Conservation (phyloP, 2,329 filamentous ascomycete species). For the Sordariomycetes sp. region DNA sequence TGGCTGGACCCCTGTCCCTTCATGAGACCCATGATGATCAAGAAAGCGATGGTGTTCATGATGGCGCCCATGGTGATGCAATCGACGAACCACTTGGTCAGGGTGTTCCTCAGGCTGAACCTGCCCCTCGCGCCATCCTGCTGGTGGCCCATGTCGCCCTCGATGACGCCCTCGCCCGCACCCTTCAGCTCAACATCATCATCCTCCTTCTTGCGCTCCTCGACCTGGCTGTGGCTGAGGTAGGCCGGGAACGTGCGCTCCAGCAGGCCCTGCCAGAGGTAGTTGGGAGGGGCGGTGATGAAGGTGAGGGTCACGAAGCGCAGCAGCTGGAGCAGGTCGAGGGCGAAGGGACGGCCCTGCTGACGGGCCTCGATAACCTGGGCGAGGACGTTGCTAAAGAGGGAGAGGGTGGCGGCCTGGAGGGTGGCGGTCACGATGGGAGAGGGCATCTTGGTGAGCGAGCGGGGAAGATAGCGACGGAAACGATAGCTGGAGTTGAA, state of each 20-base stretch:
- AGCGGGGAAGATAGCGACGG: background rate
- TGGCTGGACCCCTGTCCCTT: constrained; percentile 26
- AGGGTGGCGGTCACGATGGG: constrained; percentile 43
- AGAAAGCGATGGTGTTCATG: constrained; percentile 35
- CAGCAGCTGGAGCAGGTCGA: constrained; percentile 38
- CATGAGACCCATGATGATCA: constrained; percentile 35
- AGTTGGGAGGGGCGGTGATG: constrained; percentile 46
- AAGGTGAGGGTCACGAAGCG: constrained; percentile 46
- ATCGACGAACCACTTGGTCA: constrained; percentile 40
- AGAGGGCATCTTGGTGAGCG: constrained; percentile 29
- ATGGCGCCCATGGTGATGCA: constrained; percentile 37
- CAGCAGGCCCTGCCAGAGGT: constrained; percentile 47
- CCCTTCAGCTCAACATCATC: constrained; percentile 17
- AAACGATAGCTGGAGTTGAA: too few species aligned
- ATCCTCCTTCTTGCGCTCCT: constrained; percentile 9
- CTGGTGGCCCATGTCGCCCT: background rate
- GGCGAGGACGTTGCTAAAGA: constrained; percentile 43
- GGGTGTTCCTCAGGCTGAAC: constrained; percentile 31
- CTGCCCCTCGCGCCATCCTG: constrained; percentile 47
- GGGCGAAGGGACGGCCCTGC: constrained; percentile 26
- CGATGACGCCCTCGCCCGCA: background rate
- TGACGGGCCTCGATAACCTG: constrained; percentile 43
- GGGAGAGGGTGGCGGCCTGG: constrained; percentile 41
- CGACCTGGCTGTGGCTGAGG: constrained; percentile 2
- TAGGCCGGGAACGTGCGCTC: constrained; percentile 43